A percentile compares a stretch with the other conserved stretches of the same genome.
phyloP scores from a whole-genome alignment of 176 grass and related monocot species.

The Miscanthus lutarioriparius region DNA sequence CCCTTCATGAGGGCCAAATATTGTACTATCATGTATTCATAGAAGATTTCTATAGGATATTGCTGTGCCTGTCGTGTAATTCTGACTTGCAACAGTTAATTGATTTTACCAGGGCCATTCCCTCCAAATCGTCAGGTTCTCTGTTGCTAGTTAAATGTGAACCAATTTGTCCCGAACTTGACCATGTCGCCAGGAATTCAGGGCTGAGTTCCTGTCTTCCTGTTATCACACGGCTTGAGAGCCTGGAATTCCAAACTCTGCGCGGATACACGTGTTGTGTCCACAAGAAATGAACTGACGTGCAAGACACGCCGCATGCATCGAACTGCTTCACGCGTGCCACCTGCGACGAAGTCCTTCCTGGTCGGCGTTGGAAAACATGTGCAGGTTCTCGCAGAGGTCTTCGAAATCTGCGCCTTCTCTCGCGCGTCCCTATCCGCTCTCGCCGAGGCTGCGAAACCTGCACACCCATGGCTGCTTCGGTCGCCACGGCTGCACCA shows the following conservation, averaged over 20 bases:
- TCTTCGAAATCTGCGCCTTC: background rate
- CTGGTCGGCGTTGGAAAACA: slow-evolving; percentile 13
- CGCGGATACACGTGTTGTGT: background rate
- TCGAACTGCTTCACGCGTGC: background rate
- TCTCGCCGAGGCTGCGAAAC: background rate
- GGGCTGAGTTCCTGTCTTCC: background rate
- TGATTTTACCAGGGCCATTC: background rate
- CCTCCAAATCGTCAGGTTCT: background rate
- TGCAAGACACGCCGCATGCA: slow-evolving; percentile 6
- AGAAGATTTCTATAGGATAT: background rate
- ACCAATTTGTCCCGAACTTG: background rate
- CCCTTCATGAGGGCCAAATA: background rate
- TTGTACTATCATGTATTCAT: slow-evolving; percentile 25
- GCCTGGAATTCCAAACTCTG: slow-evolving; percentile 11
- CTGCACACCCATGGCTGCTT: background rate
- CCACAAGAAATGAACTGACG: background rate
- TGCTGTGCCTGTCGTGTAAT: background rate
- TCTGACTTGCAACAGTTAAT: background rate
- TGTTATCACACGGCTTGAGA: background rate
- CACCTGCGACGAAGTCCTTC: background rate
- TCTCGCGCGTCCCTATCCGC: background rate
- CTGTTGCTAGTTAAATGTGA: background rate
- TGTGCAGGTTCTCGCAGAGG: background rate
- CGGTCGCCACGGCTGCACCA: background rate
- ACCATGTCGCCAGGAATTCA: background rate